Evolutionary conservation across 2,329 filamentous ascomycete genomes (phyloP).

Genomic region (Periconia digitata): DNA sequence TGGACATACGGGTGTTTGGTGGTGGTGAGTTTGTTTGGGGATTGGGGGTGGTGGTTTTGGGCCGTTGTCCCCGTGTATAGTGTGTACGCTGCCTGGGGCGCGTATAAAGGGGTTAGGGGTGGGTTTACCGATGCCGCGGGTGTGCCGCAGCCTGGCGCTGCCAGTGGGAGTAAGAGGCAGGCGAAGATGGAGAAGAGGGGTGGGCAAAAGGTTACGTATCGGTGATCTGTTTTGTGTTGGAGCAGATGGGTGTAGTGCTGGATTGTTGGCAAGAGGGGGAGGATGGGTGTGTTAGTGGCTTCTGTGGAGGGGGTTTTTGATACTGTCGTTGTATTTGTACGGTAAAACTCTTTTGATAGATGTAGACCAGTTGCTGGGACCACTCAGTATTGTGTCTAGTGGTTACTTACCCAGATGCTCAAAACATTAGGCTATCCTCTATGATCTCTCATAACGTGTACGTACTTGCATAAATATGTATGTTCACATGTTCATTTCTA

Average conservation of each 20-base stretch:
- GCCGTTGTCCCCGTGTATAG: slow-evolving; percentile 50
- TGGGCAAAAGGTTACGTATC: slow-evolving; percentile 52
- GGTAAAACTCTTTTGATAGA: too few species aligned
- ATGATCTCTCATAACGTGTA: too few species aligned
- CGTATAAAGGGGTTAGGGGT: slow-evolving; percentile 48
- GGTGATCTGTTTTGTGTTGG: slow-evolving; percentile 36
- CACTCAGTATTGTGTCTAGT: too few species aligned
- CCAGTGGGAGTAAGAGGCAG: slow-evolving; percentile 53
- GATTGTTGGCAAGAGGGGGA: background rate
- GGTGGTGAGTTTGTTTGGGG: slow-evolving; percentile 75
- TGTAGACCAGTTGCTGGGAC: too few species aligned
- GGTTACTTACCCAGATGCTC: too few species aligned
- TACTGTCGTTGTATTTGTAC: too few species aligned
- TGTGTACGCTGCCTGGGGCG: slow-evolving; percentile 48
- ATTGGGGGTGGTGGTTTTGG: slow-evolving; percentile 73
- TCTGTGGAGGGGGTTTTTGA: background rate
- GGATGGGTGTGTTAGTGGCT: background rate
- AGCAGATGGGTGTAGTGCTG: background rate
- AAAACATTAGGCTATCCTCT: too few species aligned
- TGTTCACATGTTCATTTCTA: too few species aligned
- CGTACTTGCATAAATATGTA: too few species aligned
- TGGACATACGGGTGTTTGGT: slow-evolving; percentile 82
- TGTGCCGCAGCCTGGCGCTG: slow-evolving; percentile 31
- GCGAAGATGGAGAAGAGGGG: slow-evolving; percentile 56
- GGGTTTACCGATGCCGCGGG: slow-evolving; percentile 47